A percentile compares a stretch with the other conserved stretches of the same genome.
Evolutionary conservation across 805 yeast species (phyloP).

Genomic region (Metschnikowia kunwiensis): DNA sequence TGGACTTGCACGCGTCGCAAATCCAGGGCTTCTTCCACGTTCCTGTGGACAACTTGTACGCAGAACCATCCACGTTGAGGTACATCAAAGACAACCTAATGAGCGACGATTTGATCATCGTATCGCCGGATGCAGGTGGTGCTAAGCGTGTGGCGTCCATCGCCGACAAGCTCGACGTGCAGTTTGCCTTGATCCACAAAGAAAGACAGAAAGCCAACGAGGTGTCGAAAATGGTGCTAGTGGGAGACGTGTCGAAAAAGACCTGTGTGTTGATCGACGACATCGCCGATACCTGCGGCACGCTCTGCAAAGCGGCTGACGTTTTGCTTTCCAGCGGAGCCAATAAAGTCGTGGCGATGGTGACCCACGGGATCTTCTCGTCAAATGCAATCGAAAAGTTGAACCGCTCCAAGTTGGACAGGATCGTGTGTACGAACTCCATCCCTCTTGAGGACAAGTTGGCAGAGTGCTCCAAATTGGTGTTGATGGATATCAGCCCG

Average conservation of each 20-base stretch:
- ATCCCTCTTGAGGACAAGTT: constrained; percentile 75
- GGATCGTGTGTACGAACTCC: constrained; percentile 88
- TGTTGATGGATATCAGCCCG: constrained; percentile 79
- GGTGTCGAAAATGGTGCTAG: constrained; percentile 91
- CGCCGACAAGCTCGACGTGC: constrained; percentile 88
- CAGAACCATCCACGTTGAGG: constrained; percentile 85
- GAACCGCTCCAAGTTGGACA: constrained; percentile 60
- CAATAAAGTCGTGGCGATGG: constrained; percentile 81
- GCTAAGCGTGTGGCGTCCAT: constrained; percentile 94
- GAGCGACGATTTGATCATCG: constrained; percentile 58
- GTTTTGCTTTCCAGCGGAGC: constrained; percentile 80
- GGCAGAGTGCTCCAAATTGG: constrained; percentile 62
- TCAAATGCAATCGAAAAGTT: constrained; percentile 78
- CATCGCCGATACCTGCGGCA: constrained; percentile 99
- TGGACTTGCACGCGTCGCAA: constrained; percentile 97
- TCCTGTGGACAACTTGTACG: constrained; percentile 94
- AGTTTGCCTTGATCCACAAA: constrained; percentile 93
- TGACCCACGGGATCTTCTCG: constrained; percentile 92
- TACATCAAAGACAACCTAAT: constrained; percentile 69
- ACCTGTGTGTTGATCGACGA: constrained; percentile 88
- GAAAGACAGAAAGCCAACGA: constrained; percentile 95
- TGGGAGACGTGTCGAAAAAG: constrained; percentile 86
- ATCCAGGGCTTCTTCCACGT: constrained; percentile 95
- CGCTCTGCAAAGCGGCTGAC: constrained; percentile 92
- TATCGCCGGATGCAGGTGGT: constrained; percentile 99